A percentile compares a stretch with the other conserved stretches of the same genome.
phyloP scores from a whole-genome alignment of 2,329 filamentous ascomycete genomes.

The Cytospora piceae region DNA sequence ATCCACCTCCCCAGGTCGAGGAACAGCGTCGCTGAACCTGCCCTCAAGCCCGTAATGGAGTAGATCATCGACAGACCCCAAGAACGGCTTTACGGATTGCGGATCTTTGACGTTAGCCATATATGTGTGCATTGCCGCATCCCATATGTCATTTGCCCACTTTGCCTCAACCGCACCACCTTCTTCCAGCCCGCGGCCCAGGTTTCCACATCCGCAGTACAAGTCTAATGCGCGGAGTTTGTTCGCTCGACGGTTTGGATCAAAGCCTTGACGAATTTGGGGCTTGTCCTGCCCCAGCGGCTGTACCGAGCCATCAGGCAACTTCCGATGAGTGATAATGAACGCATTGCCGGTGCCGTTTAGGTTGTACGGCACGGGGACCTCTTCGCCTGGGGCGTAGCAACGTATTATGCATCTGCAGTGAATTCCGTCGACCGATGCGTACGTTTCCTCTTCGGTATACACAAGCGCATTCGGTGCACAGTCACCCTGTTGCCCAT shows the following conservation, averaged over 20 bases:
- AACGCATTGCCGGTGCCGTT: slow-evolving; percentile 69
- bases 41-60: slow-evolving; percentile 60
- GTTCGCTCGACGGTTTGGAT: slow-evolving; percentile 43
- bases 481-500: slow-evolving; percentile 36
- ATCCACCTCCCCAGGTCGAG: slow-evolving; percentile 65
- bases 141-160: slow-evolving; percentile 70
- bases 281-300: slow-evolving; percentile 16
- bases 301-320: slow-evolving; percentile 30
- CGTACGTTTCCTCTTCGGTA: slow-evolving; percentile 48
- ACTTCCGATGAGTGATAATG: slow-evolving; percentile 56
- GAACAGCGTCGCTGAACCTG: slow-evolving; percentile 50
- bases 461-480: slow-evolving; percentile 64
- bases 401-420: slow-evolving; percentile 64
- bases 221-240: slow-evolving; percentile 68
- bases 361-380: slow-evolving; percentile 67
- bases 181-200: slow-evolving; percentile 77
- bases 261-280: slow-evolving; percentile 54
- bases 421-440: slow-evolving; percentile 48
- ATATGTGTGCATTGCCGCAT: slow-evolving; percentile 70
- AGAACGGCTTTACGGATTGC: slow-evolving; percentile 56
- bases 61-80: slow-evolving; percentile 74
- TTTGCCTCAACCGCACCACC: slow-evolving; percentile 66
- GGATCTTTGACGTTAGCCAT: slow-evolving; percentile 62
- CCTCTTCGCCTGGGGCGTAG: slow-evolving; percentile 47
- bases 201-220: slow-evolving; percentile 78